phyloP scores from a whole-genome alignment of 2,329 filamentous ascomycete genomes.

The Fusarium sp. region DNA sequence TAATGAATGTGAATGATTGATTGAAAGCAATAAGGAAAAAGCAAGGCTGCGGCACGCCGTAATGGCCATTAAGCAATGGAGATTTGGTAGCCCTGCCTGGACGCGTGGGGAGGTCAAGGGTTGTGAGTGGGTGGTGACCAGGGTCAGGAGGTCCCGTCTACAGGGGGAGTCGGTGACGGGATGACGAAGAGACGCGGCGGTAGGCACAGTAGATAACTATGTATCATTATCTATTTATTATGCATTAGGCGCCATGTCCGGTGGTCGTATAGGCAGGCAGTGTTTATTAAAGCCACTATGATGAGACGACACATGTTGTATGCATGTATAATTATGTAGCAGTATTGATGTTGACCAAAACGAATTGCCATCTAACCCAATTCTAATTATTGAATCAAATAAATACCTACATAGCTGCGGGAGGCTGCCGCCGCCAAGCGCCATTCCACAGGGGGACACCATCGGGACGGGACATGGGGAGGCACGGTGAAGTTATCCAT shows the following conservation, averaged over 20 bases:
- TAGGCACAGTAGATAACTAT: no score
- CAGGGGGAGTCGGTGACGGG: constrained; percentile 31
- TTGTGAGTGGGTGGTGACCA: constrained; percentile 28
- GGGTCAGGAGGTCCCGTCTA: constrained; percentile 18
- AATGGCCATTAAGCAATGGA: constrained; percentile 16
- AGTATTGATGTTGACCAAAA: no score
- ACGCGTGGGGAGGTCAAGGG: constrained; percentile 32
- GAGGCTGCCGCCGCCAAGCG: constrained; percentile 33
- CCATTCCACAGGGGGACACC: constrained; percentile 17
- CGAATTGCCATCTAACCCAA: no score
- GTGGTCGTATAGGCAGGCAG: neutral
- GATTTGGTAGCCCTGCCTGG: constrained; percentile 18
- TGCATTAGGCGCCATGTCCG: neutral
- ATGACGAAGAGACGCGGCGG: constrained; percentile 19
- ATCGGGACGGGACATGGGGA: neutral
- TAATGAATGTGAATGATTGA: constrained; percentile 3
- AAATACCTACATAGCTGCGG: neutral
- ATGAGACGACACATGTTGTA: no score
- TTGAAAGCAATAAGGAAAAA: constrained; percentile 20
- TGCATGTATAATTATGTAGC: no score
- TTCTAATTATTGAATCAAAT: no score
- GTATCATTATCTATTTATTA: neutral
- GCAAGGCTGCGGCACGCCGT: constrained; percentile 21
- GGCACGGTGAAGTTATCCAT: neutral
- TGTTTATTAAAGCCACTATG: no score